Percentiles rank a stretch among this genome's conserved stretches.
phyloP scores from a whole-genome alignment of 2,329 filamentous ascomycete species.

The Penicillium paneum region DNA sequence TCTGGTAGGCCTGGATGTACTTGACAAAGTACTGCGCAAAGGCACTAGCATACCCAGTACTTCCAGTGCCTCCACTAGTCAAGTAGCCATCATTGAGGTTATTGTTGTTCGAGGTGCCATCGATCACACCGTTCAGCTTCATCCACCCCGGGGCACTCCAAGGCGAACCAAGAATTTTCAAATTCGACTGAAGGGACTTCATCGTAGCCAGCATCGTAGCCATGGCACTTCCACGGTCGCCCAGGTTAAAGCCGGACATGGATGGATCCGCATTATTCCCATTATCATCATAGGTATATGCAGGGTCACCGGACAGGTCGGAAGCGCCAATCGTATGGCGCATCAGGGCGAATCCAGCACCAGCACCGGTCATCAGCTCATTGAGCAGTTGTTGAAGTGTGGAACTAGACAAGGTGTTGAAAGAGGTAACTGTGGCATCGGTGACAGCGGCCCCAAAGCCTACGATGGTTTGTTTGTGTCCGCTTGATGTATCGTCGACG shows the following conservation, averaged over 20 bases:
- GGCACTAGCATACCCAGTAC: slow-evolving; percentile 31
- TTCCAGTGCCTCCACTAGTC: slow-evolving; percentile 25
- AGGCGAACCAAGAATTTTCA: slow-evolving; percentile 37
- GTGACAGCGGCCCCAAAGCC: slow-evolving; percentile 42
- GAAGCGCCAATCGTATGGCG: slow-evolving; percentile 41
- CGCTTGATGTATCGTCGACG: slow-evolving; percentile 26
- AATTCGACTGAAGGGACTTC: slow-evolving; percentile 33
- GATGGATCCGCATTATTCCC: slow-evolving; percentile 31
- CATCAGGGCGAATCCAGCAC: slow-evolving; percentile 40
- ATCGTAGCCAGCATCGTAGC: slow-evolving; percentile 37
- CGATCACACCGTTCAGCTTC: slow-evolving; percentile 38
- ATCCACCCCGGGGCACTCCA: slow-evolving; percentile 43
- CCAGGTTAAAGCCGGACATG: slow-evolving; percentile 32
- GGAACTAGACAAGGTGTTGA: slow-evolving; percentile 31
- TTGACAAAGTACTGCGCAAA: slow-evolving; percentile 38
- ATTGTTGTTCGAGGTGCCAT: slow-evolving; percentile 30
- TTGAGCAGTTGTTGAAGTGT: slow-evolving; percentile 32
- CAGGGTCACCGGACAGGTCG: slow-evolving; percentile 33
- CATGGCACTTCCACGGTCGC: slow-evolving; percentile 37
- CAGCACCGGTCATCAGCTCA: slow-evolving; percentile 33
- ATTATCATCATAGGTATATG: slow-evolving; percentile 42
- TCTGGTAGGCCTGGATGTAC: slow-evolving; percentile 37
- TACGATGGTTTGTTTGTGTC: slow-evolving; percentile 28
- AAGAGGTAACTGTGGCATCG: slow-evolving; percentile 37
- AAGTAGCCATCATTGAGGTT: slow-evolving; percentile 32